phyloP scores from a whole-genome alignment of 495 filamentous ascomycete genomes.

The Annulohypoxylon nitens region DNA sequence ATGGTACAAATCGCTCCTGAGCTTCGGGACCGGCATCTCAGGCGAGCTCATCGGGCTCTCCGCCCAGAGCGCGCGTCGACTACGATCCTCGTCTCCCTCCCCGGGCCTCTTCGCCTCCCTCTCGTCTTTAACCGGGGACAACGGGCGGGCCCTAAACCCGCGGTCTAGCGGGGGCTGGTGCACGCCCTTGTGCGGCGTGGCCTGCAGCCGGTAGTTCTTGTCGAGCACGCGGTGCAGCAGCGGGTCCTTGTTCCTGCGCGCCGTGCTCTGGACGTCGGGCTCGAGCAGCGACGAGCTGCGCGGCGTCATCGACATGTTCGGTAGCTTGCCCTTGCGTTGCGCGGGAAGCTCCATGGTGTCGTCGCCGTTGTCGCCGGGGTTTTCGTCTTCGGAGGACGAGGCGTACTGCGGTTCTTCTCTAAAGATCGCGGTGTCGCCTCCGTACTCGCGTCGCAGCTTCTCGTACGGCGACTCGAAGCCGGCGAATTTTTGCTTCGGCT shows the following conservation, averaged over 20 bases:
- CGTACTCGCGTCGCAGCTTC: conserved; percentile 70
- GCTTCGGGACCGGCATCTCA: conserved; percentile 80
- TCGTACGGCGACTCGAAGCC: conserved; percentile 77
- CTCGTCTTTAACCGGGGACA: conserved; percentile 1
- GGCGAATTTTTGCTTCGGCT: conserved; percentile 62
- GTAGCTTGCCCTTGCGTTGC: conserved; percentile 59
- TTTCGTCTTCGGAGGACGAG: conserved; percentile 7
- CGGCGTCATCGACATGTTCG: conserved; percentile 70
- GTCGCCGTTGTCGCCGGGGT: conserved; percentile 33
- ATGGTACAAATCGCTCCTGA: conserved; percentile 83
- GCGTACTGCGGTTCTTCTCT: conserved; percentile 42
- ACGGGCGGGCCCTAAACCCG: conserved; percentile 32
- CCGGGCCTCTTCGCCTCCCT: conserved; percentile 27
- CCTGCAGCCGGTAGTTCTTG: conserved; percentile 93
- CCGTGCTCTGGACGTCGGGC: conserved; percentile 56
- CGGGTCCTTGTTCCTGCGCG: conserved; percentile 70
- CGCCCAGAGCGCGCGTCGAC: conserved; percentile 55
- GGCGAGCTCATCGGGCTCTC: conserved; percentile 81
- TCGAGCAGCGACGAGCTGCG: conserved; percentile 53
- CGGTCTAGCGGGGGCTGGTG: conserved; percentile 28
- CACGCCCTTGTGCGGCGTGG: conserved; percentile 77
- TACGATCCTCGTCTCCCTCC: conserved; percentile 53
- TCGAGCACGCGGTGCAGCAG: conserved; percentile 90
- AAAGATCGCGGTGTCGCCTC: conserved; percentile 53
- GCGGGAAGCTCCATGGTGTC: conserved; percentile 59